These are phyloP conservation scores for Tulasnella calospora DNA, from an alignment of 768 basidiomycete species.

Conservation along the genomic window DNA sequence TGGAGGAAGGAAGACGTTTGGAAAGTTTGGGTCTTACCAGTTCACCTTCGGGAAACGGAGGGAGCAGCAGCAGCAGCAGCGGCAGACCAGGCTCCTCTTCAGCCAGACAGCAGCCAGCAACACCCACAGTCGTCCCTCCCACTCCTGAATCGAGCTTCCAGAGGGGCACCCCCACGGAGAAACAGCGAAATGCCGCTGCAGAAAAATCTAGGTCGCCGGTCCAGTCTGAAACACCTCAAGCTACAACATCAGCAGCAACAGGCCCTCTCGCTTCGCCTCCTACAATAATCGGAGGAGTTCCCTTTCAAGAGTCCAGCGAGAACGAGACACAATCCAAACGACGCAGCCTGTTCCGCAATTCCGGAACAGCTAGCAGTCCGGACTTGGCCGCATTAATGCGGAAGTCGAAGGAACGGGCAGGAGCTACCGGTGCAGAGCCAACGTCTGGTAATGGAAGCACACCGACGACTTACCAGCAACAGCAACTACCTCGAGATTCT, in stretches of 20 bases:
- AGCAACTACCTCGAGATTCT: conserved; percentile 11
- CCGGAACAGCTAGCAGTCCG: conserved; percentile 86
- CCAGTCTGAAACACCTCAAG: background rate
- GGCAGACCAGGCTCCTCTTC: background rate
- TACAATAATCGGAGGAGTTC: conserved; percentile 50
- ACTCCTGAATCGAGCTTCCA: conserved; percentile 42
- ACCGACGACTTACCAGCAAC: background rate
- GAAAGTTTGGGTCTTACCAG: conserved; percentile 56
- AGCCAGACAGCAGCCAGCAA: conserved; percentile 50
- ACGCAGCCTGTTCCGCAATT: conserved; percentile 78
- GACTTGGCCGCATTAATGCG: conserved; percentile 82
- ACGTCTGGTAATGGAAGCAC: background rate
- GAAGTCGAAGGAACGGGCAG: conserved; percentile 71
- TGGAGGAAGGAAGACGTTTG: conserved; percentile 69
- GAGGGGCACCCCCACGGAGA: conserved; percentile 34
- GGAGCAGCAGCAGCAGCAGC: conserved; percentile 5
- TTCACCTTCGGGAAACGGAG: conserved; percentile 37
- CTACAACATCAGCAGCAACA: conserved; percentile 41
- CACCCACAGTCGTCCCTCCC: conserved; percentile 61
- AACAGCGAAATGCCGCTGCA: conserved; percentile 33
- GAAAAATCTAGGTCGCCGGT: conserved; percentile 29
- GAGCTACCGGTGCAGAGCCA: conserved; percentile 31
- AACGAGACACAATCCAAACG: conserved; percentile 72
- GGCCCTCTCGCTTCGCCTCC: conserved; percentile 28
- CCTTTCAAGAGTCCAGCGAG: background rate